phyloP scores from a whole-genome alignment of 805 yeast species.

The Sugiyamaella boreocaroliniensis region DNA sequence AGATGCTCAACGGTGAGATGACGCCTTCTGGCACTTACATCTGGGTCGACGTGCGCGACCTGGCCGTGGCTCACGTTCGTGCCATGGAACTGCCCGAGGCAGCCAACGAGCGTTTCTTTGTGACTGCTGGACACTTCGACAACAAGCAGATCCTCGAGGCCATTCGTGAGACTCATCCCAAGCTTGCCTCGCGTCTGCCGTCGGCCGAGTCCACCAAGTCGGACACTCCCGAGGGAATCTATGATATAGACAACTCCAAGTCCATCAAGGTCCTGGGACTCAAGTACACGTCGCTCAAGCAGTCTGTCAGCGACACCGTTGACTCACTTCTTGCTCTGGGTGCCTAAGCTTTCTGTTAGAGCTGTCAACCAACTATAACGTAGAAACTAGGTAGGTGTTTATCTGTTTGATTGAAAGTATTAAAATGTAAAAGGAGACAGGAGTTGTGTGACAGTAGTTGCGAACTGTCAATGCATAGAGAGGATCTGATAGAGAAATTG shows the following conservation, averaged over 20 bases:
- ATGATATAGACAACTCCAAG: conserved; percentile 7
- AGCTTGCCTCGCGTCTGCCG: conserved; percentile 3
- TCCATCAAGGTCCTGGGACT: conserved; percentile 9
- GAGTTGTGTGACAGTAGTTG: not conserved
- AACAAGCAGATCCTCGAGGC: conserved; percentile 5
- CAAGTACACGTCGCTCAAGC: conserved; percentile 2
- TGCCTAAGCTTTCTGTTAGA: not conserved
- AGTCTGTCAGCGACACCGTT: conserved; percentile 10
- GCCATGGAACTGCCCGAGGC: conserved; percentile 38
- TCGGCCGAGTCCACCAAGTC: not conserved
- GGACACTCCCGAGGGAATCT: conserved; percentile 4
- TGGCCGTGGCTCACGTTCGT: conserved; percentile 49
- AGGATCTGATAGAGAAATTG: not conserved
- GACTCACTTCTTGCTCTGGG: conserved; percentile 7
- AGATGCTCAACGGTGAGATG: conserved; percentile 24
- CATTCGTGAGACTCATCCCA: conserved; percentile 5
- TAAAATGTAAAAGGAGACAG: not conserved
- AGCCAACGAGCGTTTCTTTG: conserved; percentile 10
- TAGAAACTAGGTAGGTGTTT: too few species aligned
- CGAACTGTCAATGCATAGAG: not conserved
- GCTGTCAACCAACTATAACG: not conserved
- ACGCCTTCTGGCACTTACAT: conserved; percentile 23
- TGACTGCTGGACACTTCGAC: conserved; percentile 9
- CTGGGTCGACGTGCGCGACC: conserved; percentile 53
- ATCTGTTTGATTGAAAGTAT: too few species aligned